phyloP scores from a whole-genome alignment of 1,284 basidiomycete species.

The Rhodotorula mucilaginosa region DNA sequence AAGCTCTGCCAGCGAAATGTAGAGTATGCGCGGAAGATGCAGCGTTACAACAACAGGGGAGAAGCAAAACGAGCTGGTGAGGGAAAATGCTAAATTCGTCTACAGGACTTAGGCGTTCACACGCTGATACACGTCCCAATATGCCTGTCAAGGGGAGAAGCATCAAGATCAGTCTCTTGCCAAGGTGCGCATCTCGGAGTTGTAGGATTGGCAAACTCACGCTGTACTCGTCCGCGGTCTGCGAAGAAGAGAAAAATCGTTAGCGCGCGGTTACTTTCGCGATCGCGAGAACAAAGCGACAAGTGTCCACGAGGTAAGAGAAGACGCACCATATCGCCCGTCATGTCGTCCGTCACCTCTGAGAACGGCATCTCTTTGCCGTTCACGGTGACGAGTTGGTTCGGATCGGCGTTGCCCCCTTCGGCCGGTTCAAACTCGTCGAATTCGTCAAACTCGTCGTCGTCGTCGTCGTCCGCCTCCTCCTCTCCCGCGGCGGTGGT shows the following conservation, averaged over 20 bases:
- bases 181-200: not conserved
- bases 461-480: conserved; percentile 13
- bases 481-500: not conserved
- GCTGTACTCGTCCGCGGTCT: conserved; percentile 21
- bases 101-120: conserved; percentile 2
- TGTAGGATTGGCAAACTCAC: not conserved
- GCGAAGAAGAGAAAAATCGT: no score
- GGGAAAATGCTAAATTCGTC: not conserved
- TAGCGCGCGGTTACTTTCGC: no score
- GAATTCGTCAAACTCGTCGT: conserved; percentile 13
- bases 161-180: no score
- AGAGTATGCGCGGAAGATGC: not conserved
- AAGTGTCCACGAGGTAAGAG: not conserved
- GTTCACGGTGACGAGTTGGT: conserved; percentile 30
- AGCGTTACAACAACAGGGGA: not conserved
- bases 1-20: not conserved
- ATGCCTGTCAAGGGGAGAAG: conserved; percentile 1
- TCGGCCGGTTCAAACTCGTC: conserved; percentile 26
- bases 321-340: not conserved
- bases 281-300: not conserved
- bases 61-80: not conserved
- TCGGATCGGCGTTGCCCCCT: conserved; percentile 6
- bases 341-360: conserved; percentile 14
- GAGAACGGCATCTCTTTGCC: conserved; percentile 29
- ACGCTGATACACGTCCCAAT: conserved; percentile 20